Conservation (phyloP, 2,329 filamentous ascomycete species). For the Incumbomyces lentus region DNA sequence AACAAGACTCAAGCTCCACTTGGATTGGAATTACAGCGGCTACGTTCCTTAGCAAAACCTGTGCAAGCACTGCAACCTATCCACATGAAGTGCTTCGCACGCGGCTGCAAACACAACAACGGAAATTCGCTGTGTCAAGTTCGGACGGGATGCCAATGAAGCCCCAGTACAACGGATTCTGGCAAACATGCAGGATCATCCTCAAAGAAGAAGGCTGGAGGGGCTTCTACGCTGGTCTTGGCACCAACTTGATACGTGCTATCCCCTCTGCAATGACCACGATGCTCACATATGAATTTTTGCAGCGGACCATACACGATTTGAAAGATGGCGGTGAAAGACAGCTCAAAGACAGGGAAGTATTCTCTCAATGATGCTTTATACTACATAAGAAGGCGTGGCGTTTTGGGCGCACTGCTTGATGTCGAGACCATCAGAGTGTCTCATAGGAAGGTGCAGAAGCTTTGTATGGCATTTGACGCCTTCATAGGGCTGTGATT, state of each 20-base stretch:
- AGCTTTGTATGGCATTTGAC: too few species aligned
- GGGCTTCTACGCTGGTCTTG: conserved; percentile 94
- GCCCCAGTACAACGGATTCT: conserved; percentile 61
- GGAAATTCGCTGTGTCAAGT: conserved; percentile 40
- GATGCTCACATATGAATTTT: conserved; percentile 73
- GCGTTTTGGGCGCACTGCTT: too few species aligned
- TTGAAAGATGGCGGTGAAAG: conserved; percentile 10
- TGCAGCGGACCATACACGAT: conserved; percentile 5
- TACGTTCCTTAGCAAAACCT: conserved; percentile 86
- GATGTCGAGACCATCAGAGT: too few species aligned
- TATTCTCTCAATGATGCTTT: neutral
- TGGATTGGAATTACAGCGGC: conserved; percentile 78
- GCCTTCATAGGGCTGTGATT: too few species aligned
- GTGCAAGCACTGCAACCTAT: conserved; percentile 90
- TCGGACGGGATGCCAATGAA: conserved; percentile 49
- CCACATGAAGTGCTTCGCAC: conserved; percentile 95
- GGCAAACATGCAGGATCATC: conserved; percentile 75
- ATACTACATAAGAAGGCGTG: too few species aligned
- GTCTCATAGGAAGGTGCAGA: too few species aligned
- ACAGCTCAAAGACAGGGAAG: conserved; percentile 9
- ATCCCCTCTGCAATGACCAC: conserved; percentile 94
- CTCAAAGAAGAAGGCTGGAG: conserved; percentile 86
- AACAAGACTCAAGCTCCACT: conserved; percentile 50
- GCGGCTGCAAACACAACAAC: conserved; percentile 82
- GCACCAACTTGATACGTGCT: conserved; percentile 93